A percentile compares a stretch with the other conserved stretches of the same genome.
Conservation (phyloP, 1,284 basidiomycete species). For the Puccinia hordei region DNA sequence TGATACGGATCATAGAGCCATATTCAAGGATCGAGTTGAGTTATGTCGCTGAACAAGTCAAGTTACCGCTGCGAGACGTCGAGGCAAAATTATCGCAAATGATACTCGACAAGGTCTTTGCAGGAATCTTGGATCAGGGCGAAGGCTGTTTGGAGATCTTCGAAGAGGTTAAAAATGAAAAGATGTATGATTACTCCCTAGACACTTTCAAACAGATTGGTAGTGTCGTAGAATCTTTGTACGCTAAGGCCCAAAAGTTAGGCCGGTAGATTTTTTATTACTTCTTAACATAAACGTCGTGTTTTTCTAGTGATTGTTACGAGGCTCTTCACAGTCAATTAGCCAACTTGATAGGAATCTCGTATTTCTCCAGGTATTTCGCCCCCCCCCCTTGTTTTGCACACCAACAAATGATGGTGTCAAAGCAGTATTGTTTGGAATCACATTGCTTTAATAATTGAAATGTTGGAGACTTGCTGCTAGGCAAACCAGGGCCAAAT, state of each 20-base stretch:
- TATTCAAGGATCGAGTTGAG: slow-evolving; percentile 89
- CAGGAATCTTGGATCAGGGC: slow-evolving; percentile 92
- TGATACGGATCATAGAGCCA: slow-evolving; percentile 90
- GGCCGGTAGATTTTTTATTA: slow-evolving; percentile 28
- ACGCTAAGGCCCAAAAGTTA: slow-evolving; percentile 56
- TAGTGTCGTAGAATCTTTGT: slow-evolving; percentile 58
- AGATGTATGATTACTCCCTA: slow-evolving; percentile 57
- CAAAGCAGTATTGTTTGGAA: too few relatives aligned
- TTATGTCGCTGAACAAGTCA: slow-evolving; percentile 83
- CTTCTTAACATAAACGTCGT: not conserved
- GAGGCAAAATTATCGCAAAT: slow-evolving; percentile 98
- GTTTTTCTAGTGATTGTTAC: too few relatives aligned
- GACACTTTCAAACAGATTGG: slow-evolving; percentile 59
- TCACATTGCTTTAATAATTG: too few relatives aligned
- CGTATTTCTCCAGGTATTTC: too few relatives aligned
- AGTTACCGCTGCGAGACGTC: slow-evolving; percentile 85
- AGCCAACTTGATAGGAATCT: too few relatives aligned
- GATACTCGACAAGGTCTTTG: slow-evolving; percentile 93
- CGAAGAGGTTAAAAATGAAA: slow-evolving; percentile 57
- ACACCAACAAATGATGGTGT: too few relatives aligned
- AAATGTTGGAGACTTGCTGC: too few relatives aligned
- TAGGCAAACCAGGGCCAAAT: too few relatives aligned
- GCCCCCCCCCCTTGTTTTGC: too few relatives aligned
- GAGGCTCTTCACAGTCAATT: not conserved
- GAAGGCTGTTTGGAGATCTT: slow-evolving; percentile 72